Evolutionary conservation across 305 asterid genomes (phyloP).

Genomic region (Fraxinus albicans): DNA sequence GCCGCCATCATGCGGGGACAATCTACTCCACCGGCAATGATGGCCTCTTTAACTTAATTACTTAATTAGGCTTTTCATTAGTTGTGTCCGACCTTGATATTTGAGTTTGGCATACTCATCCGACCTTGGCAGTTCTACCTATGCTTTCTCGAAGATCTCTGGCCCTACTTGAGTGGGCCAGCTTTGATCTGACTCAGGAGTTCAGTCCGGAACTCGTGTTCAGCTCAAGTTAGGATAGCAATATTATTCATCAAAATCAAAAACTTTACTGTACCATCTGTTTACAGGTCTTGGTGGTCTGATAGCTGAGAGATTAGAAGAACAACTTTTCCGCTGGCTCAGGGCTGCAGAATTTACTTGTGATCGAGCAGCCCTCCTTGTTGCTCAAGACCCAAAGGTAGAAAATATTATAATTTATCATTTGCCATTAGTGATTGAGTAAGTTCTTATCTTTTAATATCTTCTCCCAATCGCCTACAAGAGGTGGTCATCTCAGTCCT

Average conservation of each 20-base stretch:
- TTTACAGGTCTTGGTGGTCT: conserved; percentile 74
- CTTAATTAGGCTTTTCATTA: background rate
- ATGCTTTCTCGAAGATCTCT: background rate
- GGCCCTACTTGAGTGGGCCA: background rate
- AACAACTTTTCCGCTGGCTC: conserved; percentile 92
- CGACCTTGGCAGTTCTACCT: background rate
- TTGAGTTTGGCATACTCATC: background rate
- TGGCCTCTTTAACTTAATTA: background rate
- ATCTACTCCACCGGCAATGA: background rate
- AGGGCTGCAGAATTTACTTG: conserved; percentile 97
- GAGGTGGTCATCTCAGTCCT: conserved; percentile 96
- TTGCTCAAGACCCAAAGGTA: conserved; percentile 95
- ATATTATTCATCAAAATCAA: background rate
- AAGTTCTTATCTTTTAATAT: conserved; percentile 26
- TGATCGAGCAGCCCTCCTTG: conserved; percentile 95
- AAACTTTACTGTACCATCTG: conserved; percentile 11
- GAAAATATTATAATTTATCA: conserved; percentile 14
- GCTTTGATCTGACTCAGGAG: background rate
- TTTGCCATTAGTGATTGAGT: conserved; percentile 13
- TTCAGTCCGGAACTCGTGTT: background rate
- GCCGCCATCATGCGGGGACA: background rate
- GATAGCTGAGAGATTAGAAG: conserved; percentile 86
- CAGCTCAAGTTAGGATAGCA: background rate
- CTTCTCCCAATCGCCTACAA: conserved; percentile 58
- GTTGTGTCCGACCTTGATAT: background rate